Conservation (phyloP, 257 asterid genomes). For the Przewalskia tangutica region DNA sequence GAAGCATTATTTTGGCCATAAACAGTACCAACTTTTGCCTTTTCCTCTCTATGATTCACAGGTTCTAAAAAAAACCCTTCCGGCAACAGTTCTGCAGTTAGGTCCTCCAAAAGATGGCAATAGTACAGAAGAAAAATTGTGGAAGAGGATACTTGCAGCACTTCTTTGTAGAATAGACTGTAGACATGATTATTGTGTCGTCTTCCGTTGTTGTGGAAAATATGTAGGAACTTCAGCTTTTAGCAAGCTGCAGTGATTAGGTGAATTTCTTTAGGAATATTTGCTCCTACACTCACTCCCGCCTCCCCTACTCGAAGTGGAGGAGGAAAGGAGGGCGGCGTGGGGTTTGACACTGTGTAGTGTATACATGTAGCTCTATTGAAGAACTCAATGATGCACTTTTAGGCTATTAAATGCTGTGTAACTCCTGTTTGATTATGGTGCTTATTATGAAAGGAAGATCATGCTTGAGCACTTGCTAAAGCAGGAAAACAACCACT, state of each 20-base stretch:
- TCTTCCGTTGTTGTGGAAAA: conserved; percentile 5
- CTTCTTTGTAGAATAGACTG: conserved; percentile 17
- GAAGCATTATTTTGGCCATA: too few species aligned
- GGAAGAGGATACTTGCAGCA: not conserved
- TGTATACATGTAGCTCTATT: conserved; percentile 5
- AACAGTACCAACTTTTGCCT: too few species aligned
- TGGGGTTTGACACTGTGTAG: conserved; percentile 1
- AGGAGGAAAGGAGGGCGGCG: not conserved
- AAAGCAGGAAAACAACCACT: not conserved
- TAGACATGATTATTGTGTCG: not conserved
- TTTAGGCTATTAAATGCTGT: not conserved
- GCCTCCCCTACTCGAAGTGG: not conserved
- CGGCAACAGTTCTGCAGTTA: conserved; percentile 43
- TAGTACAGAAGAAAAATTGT: conserved; percentile 10
- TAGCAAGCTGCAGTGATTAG: not conserved
- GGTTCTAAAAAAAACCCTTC: conserved; percentile 40
- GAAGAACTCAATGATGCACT: not conserved
- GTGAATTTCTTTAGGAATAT: conserved; percentile 2
- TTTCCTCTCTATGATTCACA: conserved; percentile 14
- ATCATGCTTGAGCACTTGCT: not conserved
- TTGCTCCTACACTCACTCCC: not conserved
- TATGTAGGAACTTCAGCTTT: conserved; percentile 14
- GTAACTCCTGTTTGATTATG: not conserved
- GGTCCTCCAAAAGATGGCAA: conserved; percentile 45
- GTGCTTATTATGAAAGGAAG: not conserved